Evolutionary conservation across 2,329 filamentous ascomycete species (phyloP), one percentile per base, ranked within the genome.

Genomic region (Ophiostoma triangulosporum): DNA sequence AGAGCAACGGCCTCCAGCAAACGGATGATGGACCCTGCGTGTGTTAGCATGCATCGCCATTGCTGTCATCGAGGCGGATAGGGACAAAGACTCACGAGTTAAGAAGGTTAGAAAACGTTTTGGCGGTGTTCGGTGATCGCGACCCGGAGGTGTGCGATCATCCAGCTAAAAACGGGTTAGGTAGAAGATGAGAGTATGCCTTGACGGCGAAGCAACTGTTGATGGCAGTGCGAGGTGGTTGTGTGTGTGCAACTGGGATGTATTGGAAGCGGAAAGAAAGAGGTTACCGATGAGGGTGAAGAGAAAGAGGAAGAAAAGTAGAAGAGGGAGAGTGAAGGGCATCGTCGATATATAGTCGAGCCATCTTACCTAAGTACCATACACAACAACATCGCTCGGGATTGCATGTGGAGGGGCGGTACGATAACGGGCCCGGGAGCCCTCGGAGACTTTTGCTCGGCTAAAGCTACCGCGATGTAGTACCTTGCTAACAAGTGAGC

Each of bases 91-190:
- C 88, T 70, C 80, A 95, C 90, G 89, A 95, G 81, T 93, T 93
- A 64, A 96, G 84, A 65, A 94, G 85, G 75, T 95, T 96, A 78
- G 89, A 91, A 84, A 95, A 96, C 90, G 88, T 95, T 75, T 87
- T 95, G 88, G 79, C 84, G 83, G 71, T 69, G 70, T 65, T 66
- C 59, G 61, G 70, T 72, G 82, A 85, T 73, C 80, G 81, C 76
- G 64, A 69, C 73, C 70, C 52, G 17, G 51, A 17, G 36, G 57
- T 58, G 54, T 45, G 57, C 59, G 56, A 59, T 59, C 59, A 53
- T 45, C 49, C 48, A 51, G 54, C 33, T 49, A 54, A 40, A 49
- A 48, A 51, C 31, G 46, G 36, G 36, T 31, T 52, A 27, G 29
- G 31, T 50, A 26, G 14, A 31, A 48, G 8, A 48, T 22, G 11